Percentiles rank a stretch among this genome's conserved stretches.
Conservation (phyloP, 108 stramenopile genomes). For the Skeletonema menzelii region DNA sequence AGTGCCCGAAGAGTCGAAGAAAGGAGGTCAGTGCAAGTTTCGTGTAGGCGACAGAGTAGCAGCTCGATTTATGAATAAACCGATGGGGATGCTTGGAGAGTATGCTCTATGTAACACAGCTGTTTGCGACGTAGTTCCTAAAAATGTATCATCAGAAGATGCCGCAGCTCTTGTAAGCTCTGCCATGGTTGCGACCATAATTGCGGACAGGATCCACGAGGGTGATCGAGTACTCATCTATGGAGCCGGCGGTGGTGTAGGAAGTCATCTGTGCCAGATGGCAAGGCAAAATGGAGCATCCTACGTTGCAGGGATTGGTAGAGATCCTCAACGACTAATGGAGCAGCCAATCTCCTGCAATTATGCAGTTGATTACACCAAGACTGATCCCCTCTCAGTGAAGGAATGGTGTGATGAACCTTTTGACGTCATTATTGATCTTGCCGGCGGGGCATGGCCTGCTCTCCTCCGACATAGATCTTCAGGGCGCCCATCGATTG, state of each 20-base stretch:
- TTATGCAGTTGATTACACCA: slow-evolving; percentile 54
- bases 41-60: slow-evolving; percentile 61
- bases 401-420: slow-evolving; percentile 49
- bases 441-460: slow-evolving; percentile 63
- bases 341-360: slow-evolving; percentile 51
- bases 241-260: slow-evolving; percentile 69
- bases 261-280: slow-evolving; percentile 55
- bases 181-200: slow-evolving; percentile 41
- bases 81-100: slow-evolving; percentile 62
- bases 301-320: slow-evolving; percentile 51
- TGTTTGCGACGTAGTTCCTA: slow-evolving; percentile 54
- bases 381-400: slow-evolving; percentile 40
- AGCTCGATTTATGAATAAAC: slow-evolving; percentile 52
- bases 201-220: slow-evolving; percentile 46
- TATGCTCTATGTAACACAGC: slow-evolving; percentile 47
- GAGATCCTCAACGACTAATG: slow-evolving; percentile 40
- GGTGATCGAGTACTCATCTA: slow-evolving; percentile 60
- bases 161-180: slow-evolving; percentile 56
- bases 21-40: slow-evolving; percentile 18
- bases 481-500: slow-evolving; percentile 29
- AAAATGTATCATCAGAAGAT: slow-evolving; percentile 40
- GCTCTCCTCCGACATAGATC: slow-evolving; percentile 18
- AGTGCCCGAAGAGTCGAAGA: slow-evolving; percentile 33
- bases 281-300: slow-evolving; percentile 44
- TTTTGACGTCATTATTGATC: slow-evolving; percentile 73